These are phyloP conservation scores for Lathyrus tuberosus DNA, from an alignment of 306 rosid species.

Conservation along the genomic window DNA sequence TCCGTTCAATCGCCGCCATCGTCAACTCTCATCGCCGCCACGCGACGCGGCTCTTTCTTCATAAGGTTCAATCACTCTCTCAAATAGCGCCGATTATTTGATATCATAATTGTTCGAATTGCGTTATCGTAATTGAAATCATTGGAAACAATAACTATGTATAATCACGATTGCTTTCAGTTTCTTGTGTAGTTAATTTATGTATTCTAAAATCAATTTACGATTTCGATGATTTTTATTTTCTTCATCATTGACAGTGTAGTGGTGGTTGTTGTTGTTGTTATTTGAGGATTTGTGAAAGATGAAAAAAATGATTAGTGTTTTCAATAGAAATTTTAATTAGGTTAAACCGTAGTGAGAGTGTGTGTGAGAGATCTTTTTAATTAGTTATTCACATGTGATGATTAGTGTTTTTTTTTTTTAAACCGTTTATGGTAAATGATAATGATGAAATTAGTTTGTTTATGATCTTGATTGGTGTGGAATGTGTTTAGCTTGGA, in stretches of 20 bases:
- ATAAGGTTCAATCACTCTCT: slow-evolving; percentile 26
- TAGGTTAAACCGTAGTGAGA: slow-evolving; percentile 34
- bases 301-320: background rate
- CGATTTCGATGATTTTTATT: slow-evolving; percentile 21
- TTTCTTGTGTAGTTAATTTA: slow-evolving; percentile 4
- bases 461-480: slow-evolving; percentile 22
- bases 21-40: slow-evolving; percentile 24
- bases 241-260: background rate
- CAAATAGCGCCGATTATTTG: slow-evolving; percentile 5
- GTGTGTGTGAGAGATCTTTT: slow-evolving; percentile 37
- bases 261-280: slow-evolving; percentile 24
- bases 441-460: background rate
- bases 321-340: background rate
- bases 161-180: slow-evolving; percentile 23
- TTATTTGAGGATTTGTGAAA: background rate
- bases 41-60: background rate
- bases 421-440: slow-evolving; percentile 1
- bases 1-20: slow-evolving; percentile 39
- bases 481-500: slow-evolving; percentile 32
- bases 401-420: slow-evolving; percentile 23
- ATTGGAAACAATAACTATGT: background rate
- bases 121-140: slow-evolving; percentile 10
- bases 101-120: slow-evolving; percentile 27
- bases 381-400: background rate
- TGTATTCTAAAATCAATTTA: slow-evolving; percentile 6